Base-by-base conservation (phyloP, 805 yeast species). In the Metschnikowia cerradonensis region DNA sequence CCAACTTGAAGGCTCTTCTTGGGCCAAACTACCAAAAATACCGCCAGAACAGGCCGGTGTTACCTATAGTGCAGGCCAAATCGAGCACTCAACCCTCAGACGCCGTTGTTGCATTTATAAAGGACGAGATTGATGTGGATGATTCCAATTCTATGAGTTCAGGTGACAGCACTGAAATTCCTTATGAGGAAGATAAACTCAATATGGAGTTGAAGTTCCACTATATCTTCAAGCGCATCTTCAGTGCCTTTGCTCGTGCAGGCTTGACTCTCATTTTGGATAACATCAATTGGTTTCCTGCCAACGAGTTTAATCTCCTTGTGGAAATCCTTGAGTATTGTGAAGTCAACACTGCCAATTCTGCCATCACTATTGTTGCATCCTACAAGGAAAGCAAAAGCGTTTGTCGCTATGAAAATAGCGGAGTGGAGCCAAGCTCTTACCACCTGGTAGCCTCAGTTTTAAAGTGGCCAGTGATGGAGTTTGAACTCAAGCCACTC, bases 181-280 rank as follows among this genome's bases (percentile, higher is more conserved):
- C 47, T 15, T 19, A 23, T 26, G 61, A 61, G 20, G 64, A 64
- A 11, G 60, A 61, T 38, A 52, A 61, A 4, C 57, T 59, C 35
- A 65, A 60, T 49, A 51, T 65, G 41, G 82, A 78, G 52, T 50
- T 77, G 42, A 65, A 69, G 44, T 70, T 73, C 54, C 66, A 74
- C 47, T 71, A 68, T 51, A 63, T 75, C n/a, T 63, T 79, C 50
- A 77, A 76, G 49, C 57, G 65, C 15, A 57, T 79, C 14, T 71
- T 72, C 49, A 67, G 69, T n/a, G 57, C 79, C 3, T 63, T 78
- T 44, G 73, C 75, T 7, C 55, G 54, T 3, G 66, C 66, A 33
- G 81, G 81, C 2, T 61, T 78, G 37, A 76, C 80, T 0, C 53
- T 78, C 1, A 65, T 75, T 43, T 59, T 76, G 31, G 82, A 78